Evolutionary conservation across 768 basidiomycete species (phyloP).

Genomic region (Tricholoma flavovirens): DNA sequence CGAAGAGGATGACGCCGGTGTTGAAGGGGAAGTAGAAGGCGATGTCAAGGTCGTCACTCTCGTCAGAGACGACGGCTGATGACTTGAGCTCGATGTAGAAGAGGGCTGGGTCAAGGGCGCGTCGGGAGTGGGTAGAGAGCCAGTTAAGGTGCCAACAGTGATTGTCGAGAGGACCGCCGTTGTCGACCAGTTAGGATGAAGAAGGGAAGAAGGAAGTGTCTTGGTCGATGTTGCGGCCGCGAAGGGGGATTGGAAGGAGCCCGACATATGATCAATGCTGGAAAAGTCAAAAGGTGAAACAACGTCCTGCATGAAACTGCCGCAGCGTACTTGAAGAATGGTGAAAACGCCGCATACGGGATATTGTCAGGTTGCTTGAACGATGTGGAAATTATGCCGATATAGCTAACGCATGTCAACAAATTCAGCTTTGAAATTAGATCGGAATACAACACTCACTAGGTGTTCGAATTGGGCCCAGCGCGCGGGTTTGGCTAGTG

Average conservation of each 20-base stretch:
- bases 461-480: conserved; percentile 51
- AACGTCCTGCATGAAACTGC: background rate
- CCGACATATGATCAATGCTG: conserved; percentile 56
- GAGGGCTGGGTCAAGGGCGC: conserved; percentile 2
- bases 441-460: conserved; percentile 37
- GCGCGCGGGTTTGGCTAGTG: conserved; percentile 48
- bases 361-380: conserved; percentile 23
- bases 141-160: conserved; percentile 30
- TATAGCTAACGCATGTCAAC: conserved; percentile 39
- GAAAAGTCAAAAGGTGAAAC: background rate
- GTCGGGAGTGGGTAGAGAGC: conserved; percentile 14
- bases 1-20: conserved; percentile 3
- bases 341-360: conserved; percentile 41
- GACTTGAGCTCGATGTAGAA: conserved; percentile 13
- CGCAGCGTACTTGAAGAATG: conserved; percentile 46
- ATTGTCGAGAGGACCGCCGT: conserved; percentile 34
- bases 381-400: conserved; percentile 46
- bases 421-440: background rate
- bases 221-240: conserved; percentile 42
- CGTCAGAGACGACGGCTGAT: conserved; percentile 9
- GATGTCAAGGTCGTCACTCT: conserved; percentile 13
- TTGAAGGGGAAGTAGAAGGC: conserved; percentile 1
- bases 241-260: conserved; percentile 46
- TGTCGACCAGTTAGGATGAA: conserved; percentile 26
- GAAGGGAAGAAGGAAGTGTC: conserved; percentile 35